Conservation (phyloP, 2,329 filamentous ascomycete genomes). For the Aspergillus piperis region DNA sequence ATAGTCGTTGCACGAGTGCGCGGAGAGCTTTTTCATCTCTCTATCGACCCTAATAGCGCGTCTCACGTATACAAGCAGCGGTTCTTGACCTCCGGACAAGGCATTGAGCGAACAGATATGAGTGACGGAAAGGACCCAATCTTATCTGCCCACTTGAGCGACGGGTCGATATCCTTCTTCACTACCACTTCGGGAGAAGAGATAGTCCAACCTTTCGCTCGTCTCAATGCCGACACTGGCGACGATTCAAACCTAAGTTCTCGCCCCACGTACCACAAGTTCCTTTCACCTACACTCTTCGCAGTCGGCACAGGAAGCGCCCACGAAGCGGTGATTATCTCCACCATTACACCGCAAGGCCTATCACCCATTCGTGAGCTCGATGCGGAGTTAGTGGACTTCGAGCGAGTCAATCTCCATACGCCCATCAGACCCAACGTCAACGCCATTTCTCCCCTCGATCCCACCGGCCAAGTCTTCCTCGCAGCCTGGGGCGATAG, state of each 20-base stretch:
- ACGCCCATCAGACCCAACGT: conserved; percentile 29
- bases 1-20: conserved; percentile 60
- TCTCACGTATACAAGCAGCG: conserved; percentile 38
- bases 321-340: conserved; percentile 52
- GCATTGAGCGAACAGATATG: conserved; percentile 53
- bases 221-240: conserved; percentile 24
- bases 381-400: conserved; percentile 40
- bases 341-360: conserved; percentile 50
- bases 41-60: conserved; percentile 32
- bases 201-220: conserved; percentile 40
- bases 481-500: conserved; percentile 63
- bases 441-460: conserved; percentile 41
- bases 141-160: conserved; percentile 55
- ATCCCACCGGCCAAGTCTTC: conserved; percentile 53
- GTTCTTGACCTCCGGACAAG: conserved; percentile 47
- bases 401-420: conserved; percentile 23
- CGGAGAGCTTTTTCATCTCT: conserved; percentile 51
- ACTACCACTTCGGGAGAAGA: conserved; percentile 36
- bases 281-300: conserved; percentile 53
- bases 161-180: conserved; percentile 52
- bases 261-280: conserved; percentile 54
- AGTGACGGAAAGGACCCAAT: conserved; percentile 44
- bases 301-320: conserved; percentile 53
- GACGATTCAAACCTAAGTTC: conserved; percentile 22
- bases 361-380: conserved; percentile 39